Evolutionary conservation across 306 rosid species (phyloP), one percentile per base, ranked within the genome.

Genomic region (Mimosa bimucronata): DNA sequence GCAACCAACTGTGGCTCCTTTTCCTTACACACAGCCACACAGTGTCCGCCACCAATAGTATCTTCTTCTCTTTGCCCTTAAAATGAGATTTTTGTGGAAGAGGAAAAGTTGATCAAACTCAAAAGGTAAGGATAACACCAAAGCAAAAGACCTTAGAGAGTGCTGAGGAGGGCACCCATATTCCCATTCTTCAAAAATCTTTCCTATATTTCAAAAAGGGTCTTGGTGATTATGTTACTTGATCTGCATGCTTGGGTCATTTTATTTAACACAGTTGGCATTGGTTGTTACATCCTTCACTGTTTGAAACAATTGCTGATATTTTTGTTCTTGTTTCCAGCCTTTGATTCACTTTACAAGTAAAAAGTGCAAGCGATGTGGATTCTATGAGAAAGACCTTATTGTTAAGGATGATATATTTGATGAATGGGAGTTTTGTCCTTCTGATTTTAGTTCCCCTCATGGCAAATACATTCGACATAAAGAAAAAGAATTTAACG

Each of bases 341-440:
- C 99, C 99, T 30, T 76, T 95, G 79, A 92, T 97, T 23, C 79
- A 88, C 57, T 83, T 95, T 77, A 2, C 75, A 7, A 84, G 80
- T 75, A 81, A 68, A 77, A 95, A 93, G 79, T 95, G 99, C 86
- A 95, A 91, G 86, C 87, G 98, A 44, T 95, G 99, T 82, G 99
- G 99, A 72, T 74, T 95, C 78, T 95, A 91, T 65, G 99, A 95
- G 88, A 26, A 86, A 81, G 99, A 95, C 79, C 65, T 29, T 28
- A 57, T 92, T 41, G 78, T 83, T 57, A 44, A 88, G 11, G 97
- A 93, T 71, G 96, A 95, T 58, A 74, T 31, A 73, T 95, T 86
- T 82, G 97, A 93, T 0, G 99, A 95, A 77, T 93, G 97, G 98
- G 99, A 95, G 83, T 79, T 95, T 77, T 95, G 99, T 81, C 93